Base-by-base conservation (phyloP, 306 rosid species). In the Neltuma alba region DNA sequence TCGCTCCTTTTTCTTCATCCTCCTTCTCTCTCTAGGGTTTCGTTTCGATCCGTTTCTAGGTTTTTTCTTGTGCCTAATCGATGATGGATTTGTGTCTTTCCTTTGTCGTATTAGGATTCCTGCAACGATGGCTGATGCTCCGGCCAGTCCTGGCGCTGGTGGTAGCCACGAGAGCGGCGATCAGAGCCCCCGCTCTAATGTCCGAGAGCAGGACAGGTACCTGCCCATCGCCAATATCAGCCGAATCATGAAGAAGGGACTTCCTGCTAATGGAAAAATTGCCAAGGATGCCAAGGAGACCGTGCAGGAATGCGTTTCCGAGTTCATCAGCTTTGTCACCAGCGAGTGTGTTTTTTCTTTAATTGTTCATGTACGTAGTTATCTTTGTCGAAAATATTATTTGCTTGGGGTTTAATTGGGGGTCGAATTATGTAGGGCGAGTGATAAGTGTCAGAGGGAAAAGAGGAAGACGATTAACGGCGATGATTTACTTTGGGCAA, bases 401-500 rank as follows among this genome's bases (percentile, higher is more conserved):
- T 34, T 2, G 13, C 36, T 40, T 31, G 20, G 52, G 38, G 30
- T 67, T 78, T 81, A 54, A 67, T 72, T 70, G 52, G 65, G 92
- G 20, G 37, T 47, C 47, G 68, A 72, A 68, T 79, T 5, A 8
- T 79, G 83, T 71, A 96, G 99, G 92, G 99, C 97, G n/a, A 93
- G 97, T 74, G 99, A 96, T 62, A 96, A 93, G 87, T 96, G 99
- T 79, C 99, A 89, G 91, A 91, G 97, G 77, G 99, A 96, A 84
- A 96, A 95, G 87, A 86, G 99, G 80, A 92, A 92, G 92, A 95
- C 99, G 2, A 89, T 95, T 80, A 92, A 92, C 57, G 97, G 98
- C 1, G 98, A 95, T n/a, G 98, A 95, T 83, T 91, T 95, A 88
- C 97, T 95, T 74, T 95, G 99, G 99, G 97, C 99, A 2, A 93